Evolutionary conservation across 257 asterid genomes (phyloP), one percentile per base, ranked within the genome.

Genomic region (Mentha longifolia): DNA sequence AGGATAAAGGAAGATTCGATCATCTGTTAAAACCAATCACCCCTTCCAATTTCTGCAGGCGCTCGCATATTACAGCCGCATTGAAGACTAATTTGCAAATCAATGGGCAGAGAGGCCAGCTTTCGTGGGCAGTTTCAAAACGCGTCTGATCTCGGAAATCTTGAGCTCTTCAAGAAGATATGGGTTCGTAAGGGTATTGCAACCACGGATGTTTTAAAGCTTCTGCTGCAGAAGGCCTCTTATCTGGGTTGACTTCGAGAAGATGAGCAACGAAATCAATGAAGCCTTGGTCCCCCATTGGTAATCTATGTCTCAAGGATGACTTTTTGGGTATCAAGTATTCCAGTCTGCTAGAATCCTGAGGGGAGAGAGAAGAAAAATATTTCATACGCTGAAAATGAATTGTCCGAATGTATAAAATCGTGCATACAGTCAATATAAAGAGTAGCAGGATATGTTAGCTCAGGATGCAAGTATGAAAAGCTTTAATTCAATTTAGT

Each of bases 231-330:
- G 99, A 91, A 19, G 97, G 99, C 67, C 99, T 85, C 79, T 85
- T 91, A 71, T 79, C 82, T 17, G 99, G 99, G 86, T 89, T 88
- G 25, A 84, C 76, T 81, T 94, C 96, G 15, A 94, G 97, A 61
- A 94, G 82, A 79, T 89, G 88, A 75, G 74, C 80, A 63, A 89
- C 96, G 43, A 91, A 94, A 82, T 94, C 97, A 0, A 91, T 83
- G 86, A 94, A 94, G 56, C 99, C 99, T 81, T 94, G 99, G 81
- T 94, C 97, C 47, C 97, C 99, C 99, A 94, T 94, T 45, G 99
- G 97, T 78, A 91, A 80, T 46, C 99, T 88, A 77, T 88, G 93
- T 73, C 97, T 88, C 64, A 94, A 82, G 78, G 97, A 91, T 65
- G 99, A 85, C 81, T 89, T 94, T 70, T 94, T 94, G 16, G 99